Evolutionary conservation across 2,329 filamentous ascomycete species (phyloP).

Genomic region (Xylariomycetidae sp.): DNA sequence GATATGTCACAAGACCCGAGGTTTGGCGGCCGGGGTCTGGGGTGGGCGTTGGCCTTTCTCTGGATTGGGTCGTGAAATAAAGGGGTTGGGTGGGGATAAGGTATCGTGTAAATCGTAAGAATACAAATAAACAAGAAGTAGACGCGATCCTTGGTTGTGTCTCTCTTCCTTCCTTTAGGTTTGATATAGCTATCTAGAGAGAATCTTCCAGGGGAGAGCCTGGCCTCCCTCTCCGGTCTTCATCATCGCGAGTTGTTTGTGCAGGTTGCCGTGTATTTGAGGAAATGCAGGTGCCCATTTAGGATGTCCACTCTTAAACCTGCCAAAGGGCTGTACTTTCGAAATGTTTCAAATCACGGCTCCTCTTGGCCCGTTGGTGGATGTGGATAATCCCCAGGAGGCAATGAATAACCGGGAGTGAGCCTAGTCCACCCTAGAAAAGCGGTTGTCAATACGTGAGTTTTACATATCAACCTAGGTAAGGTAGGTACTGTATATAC

Average conservation of each 20-base stretch:
- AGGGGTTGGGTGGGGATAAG: background rate
- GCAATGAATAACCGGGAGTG: no score
- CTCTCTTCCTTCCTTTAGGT: background rate
- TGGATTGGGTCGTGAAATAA: no score
- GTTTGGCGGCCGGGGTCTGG: slow-evolving; percentile 12
- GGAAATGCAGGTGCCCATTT: slow-evolving; percentile 27
- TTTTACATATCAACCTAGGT: no score
- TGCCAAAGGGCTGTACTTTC: slow-evolving; percentile 17
- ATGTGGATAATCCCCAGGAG: no score
- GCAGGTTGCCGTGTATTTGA: slow-evolving; percentile 34
- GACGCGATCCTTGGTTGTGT: background rate
- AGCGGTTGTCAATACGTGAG: no score
- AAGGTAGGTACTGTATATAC: no score
- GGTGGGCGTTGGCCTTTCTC: background rate
- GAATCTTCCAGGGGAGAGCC: slow-evolving; percentile 7
- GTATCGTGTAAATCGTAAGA: background rate
- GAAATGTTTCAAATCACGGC: slow-evolving; percentile 21
- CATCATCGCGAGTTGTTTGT: slow-evolving; percentile 29
- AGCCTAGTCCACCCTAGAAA: no score
- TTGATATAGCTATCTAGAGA: background rate
- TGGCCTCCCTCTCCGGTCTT: slow-evolving; percentile 18
- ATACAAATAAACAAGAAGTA: background rate
- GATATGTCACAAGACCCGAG: slow-evolving; percentile 19
- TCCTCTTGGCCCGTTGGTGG: no score
- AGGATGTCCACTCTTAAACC: slow-evolving; percentile 20